Percentiles rank a stretch among this genome's conserved stretches.
These are phyloP conservation scores for Ceratocystis albifundus DNA, from an alignment of 2,329 filamentous ascomycete genomes.

Conservation along the genomic window DNA sequence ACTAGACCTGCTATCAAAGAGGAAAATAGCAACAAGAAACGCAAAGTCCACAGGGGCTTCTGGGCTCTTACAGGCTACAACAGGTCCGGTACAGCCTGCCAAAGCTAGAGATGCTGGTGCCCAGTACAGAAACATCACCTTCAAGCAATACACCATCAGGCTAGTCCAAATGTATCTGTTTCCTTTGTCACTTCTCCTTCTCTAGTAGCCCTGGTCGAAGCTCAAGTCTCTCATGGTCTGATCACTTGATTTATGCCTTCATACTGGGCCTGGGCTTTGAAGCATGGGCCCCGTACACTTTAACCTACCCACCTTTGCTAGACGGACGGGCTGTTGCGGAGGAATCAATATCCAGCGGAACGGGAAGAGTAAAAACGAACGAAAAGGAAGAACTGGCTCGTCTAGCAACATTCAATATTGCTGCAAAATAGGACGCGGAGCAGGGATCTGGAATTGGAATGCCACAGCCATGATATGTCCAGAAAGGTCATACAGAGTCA, in stretches of 20 bases:
- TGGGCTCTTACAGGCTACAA: neutral
- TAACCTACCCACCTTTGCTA: neutral
- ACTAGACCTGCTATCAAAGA: no score
- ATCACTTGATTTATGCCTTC: conserved; percentile 5
- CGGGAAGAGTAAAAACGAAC: neutral
- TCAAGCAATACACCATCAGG: neutral
- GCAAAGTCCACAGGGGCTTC: neutral
- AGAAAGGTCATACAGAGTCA: no score
- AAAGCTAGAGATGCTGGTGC: neutral
- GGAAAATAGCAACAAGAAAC: neutral
- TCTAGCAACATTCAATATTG: neutral
- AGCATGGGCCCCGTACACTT: neutral
- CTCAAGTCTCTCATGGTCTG: conserved; percentile 9
- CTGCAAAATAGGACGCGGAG: neutral
- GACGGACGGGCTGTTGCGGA: conserved; percentile 2
- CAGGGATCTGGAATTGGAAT: neutral
- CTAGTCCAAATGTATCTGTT: neutral
- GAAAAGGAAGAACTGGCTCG: neutral
- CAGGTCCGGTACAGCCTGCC: neutral
- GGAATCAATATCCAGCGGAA: neutral
- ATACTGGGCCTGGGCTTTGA: conserved; percentile 2
- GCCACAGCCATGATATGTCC: no score
- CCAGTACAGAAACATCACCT: neutral
- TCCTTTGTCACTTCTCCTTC: no score
- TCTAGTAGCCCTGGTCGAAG: neutral